Percentiles rank a stretch among this genome's conserved stretches.
These are phyloP conservation scores for Tritrichomonas foetus DNA, from an alignment of 208 protist genomes.

Conservation along the genomic window DNA sequence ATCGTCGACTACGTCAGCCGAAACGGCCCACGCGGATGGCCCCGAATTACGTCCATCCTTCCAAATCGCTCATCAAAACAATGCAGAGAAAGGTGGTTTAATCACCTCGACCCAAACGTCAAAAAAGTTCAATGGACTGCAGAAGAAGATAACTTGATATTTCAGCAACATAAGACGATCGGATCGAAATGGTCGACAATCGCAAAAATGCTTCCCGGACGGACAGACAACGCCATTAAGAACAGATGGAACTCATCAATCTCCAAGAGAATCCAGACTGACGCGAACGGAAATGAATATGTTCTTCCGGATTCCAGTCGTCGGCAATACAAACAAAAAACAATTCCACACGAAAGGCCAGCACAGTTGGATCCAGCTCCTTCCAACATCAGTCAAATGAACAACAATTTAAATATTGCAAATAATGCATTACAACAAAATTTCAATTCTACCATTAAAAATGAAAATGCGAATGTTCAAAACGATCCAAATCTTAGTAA, in stretches of 20 bases:
- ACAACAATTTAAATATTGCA: too few relatives aligned
- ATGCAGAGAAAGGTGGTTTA: constrained; percentile 19
- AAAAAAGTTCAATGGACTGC: not conserved
- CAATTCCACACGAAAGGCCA: not conserved
- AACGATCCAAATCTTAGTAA: too few relatives aligned
- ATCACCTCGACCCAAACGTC: constrained; percentile 18
- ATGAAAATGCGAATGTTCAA: too few relatives aligned
- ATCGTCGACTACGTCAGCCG: not conserved
- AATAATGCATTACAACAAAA: too few relatives aligned
- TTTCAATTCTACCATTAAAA: too few relatives aligned
- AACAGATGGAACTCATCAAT: constrained; percentile 61
- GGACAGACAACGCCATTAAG: constrained; percentile 60
- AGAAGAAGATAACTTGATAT: constrained; percentile 34
- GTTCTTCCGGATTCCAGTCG: not conserved
- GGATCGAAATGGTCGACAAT: constrained; percentile 14
- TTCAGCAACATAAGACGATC: not conserved
- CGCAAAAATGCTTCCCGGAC: constrained; percentile 32
- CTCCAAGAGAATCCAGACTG: constrained; percentile 2
- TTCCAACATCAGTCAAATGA: too few relatives aligned
- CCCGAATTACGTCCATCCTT: not conserved
- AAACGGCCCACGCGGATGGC: not conserved
- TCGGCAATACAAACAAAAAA: not conserved
- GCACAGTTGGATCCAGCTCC: too few relatives aligned
- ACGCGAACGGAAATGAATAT: constrained; percentile 8
- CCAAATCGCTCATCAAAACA: not conserved